These are phyloP conservation scores for Globisporangium lucens DNA, from an alignment of 352 stramenopile species.

Conservation along the genomic window DNA sequence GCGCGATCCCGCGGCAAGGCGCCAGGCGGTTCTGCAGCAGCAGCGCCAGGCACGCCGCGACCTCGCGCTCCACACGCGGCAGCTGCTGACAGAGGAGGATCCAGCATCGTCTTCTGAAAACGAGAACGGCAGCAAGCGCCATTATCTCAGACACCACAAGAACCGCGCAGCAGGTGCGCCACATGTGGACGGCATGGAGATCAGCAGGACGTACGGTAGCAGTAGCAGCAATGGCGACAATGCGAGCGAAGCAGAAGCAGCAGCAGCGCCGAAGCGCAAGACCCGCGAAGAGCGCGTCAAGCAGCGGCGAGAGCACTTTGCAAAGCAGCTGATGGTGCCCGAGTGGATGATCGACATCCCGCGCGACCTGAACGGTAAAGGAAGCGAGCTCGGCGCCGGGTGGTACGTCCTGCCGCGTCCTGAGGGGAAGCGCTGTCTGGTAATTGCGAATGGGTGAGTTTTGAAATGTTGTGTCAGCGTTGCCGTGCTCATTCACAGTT, in stretches of 20 bases:
- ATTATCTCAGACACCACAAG: slow-evolving; percentile 15
- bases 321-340: slow-evolving; percentile 79
- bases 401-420: slow-evolving; percentile 91
- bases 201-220: slow-evolving; percentile 10
- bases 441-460: slow-evolving; percentile 81
- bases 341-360: slow-evolving; percentile 91
- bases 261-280: slow-evolving; percentile 38
- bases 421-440: slow-evolving; percentile 88
- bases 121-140: slow-evolving; percentile 16
- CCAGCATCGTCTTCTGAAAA: slow-evolving; percentile 23
- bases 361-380: slow-evolving; percentile 74
- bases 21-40: slow-evolving; percentile 52
- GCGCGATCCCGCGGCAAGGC: slow-evolving; percentile 50
- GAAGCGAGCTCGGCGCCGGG: slow-evolving; percentile 60
- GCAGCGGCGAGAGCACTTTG: slow-evolving; percentile 68
- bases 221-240: neutral
- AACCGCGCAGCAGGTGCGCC: neutral
- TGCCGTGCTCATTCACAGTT: slow-evolving; percentile 2
- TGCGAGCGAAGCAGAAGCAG: slow-evolving; percentile 32
- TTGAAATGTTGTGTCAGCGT: neutral
- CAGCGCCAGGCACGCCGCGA: slow-evolving; percentile 77
- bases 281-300: slow-evolving; percentile 80
- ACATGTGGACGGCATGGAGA: slow-evolving; percentile 28
- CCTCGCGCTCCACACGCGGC: slow-evolving; percentile 72
- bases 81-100: slow-evolving; percentile 42